Evolutionary conservation across 139 green algal genomes (phyloP), one percentile per base, ranked within the genome.

Genomic region (Edaphochlamys debaryana): DNA sequence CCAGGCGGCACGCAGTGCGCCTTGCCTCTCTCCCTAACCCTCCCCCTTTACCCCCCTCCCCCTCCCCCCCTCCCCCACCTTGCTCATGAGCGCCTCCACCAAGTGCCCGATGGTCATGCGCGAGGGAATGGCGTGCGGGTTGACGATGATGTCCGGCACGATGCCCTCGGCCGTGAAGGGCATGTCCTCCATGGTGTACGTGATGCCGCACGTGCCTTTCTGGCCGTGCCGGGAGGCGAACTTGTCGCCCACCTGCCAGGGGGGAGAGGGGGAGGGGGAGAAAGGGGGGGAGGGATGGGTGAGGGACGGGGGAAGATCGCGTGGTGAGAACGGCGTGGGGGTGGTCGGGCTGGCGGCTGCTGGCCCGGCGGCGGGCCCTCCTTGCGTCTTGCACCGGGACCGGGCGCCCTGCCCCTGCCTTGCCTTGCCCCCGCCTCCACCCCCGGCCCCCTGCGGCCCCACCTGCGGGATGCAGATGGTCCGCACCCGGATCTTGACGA

Each of bases 31-130:
- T n/a, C n/a, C n/a, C n/a, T n/a, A 13, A 25, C 42, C 17, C 27
- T 23, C 56, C 9, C 25, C 56, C 56, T 36, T 23, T 30, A 32
- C 25, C 56, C 56, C 56, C 6, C 23, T 19, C 56, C 6, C 62
- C 56, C 38, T 7, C 29, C 30, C 42, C 38, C 32, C 79, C 11
- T 30, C 27, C 62, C 68, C 34, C 54, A 93, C 96, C 90, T 99
- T 99, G 91, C 91, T 93, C 96, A 99, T 98, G 34, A 99, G 88
- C 62, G 94, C 96, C 92, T 99, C 97, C n/a, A 99, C 94, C 81
- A 99, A 89, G 84, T 99, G 98, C 0, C 97, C 98, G 78, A 99
- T 99, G 83, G 98, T 99, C 98, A 99, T 99, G 85, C 98, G 98
- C 17, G 92, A 98, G 48, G 98, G 98, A 84, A 99, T 99, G 85